Evolutionary conservation across 768 basidiomycete species (phyloP).

Genomic region (Fomitopsis serialis): DNA sequence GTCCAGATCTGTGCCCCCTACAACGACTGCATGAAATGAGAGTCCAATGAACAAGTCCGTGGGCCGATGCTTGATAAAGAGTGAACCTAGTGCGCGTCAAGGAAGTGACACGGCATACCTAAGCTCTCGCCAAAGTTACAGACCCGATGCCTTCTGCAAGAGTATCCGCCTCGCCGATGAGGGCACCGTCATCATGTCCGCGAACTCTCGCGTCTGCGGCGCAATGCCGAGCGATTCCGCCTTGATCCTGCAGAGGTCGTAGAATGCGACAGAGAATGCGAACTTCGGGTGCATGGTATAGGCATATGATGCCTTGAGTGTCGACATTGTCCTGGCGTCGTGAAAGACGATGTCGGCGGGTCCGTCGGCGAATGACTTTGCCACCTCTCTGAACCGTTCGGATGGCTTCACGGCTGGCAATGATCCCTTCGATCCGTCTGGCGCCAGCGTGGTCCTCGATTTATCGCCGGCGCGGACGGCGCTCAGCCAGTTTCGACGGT

Average conservation of each 20-base stretch:
- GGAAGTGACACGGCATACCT: too few relatives aligned
- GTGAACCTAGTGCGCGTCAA: too few relatives aligned
- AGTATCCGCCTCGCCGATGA: conserved; percentile 6
- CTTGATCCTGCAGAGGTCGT: conserved; percentile 50
- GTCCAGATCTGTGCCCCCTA: too few relatives aligned
- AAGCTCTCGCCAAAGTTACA: neutral
- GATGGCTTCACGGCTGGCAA: too few relatives aligned
- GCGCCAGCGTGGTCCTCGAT: too few relatives aligned
- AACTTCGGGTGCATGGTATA: conserved; percentile 32
- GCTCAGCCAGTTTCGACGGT: conserved; percentile 4
- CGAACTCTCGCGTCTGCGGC: conserved; percentile 13
- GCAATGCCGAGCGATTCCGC: conserved; percentile 28
- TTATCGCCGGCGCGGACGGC: neutral
- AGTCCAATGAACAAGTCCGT: too few relatives aligned
- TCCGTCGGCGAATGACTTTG: conserved; percentile 7
- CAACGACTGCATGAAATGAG: too few relatives aligned
- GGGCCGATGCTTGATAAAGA: too few relatives aligned
- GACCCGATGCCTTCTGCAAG: conserved; percentile 8
- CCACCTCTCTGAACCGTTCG: neutral
- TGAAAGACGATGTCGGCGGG: neutral
- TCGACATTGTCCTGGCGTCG: neutral
- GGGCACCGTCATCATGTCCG: conserved; percentile 13
- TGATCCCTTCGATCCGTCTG: too few relatives aligned
- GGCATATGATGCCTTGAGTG: conserved; percentile 43
- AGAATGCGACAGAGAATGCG: conserved; percentile 51